Evolutionary conservation across 495 filamentous ascomycete species (phyloP), one percentile per base, ranked within the genome.

Genomic region (Xylona heveae): DNA sequence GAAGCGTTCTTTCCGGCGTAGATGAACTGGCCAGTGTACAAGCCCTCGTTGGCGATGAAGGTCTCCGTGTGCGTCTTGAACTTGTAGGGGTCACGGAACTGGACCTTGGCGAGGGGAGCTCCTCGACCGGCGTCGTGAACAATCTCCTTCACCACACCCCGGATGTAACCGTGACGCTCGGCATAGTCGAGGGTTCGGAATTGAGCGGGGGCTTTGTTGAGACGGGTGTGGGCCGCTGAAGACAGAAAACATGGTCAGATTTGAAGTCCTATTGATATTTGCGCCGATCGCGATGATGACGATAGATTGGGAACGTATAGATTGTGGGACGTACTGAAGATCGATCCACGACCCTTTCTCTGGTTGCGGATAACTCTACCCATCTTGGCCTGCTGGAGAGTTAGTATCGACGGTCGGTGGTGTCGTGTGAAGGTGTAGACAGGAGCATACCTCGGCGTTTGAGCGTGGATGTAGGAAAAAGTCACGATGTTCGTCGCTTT

Each of bases 11-110:
- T 99, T 55, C 88, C 88, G 57, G 85, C 84, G 61, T 95, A 99
- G 76, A 99, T 83, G 69, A 99, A 99, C 64, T 93, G 84, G 45
- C 88, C 88, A 42, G 88, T 93, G 80, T 99, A 99, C 85, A 95
- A 93, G 64, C 88, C 88, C 71, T 99, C 88, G 63, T 94, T 95
- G 57, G 90, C 88, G 54, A 99, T 95, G 72, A 97, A 93, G 41
- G 88, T 90, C 75, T 81, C 84, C 57, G 72, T 82, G 57, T 74
- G 59, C 58, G 78, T 69, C 66, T 78, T 80, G 70, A 74, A 88
- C 58, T 71, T 70, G 71, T 90, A 79, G 42, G 80, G 74, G 55
- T 88, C 76, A 44, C 84, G 84, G 78, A 97, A 97, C 50, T 71
- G 62, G 48, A 97, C 84, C 55, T 79, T 80, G 55, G 88, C 85